phyloP scores from a whole-genome alignment of 768 basidiomycete genomes.

The Russula abietina region DNA sequence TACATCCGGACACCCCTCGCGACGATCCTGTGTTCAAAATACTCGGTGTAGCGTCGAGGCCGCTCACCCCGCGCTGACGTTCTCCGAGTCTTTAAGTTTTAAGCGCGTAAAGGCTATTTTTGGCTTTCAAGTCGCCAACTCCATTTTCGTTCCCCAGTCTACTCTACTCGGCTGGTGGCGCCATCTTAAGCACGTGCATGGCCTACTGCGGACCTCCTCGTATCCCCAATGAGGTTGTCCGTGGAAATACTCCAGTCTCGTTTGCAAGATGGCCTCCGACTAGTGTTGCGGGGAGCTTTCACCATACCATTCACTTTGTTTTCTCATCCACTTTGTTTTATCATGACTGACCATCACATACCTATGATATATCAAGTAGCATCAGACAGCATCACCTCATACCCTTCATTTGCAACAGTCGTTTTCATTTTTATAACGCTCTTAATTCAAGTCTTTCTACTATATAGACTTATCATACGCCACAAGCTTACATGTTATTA shows the following conservation, averaged over 20 bases:
- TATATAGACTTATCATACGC: neutral
- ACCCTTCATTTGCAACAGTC: neutral
- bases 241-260: neutral
- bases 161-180: neutral
- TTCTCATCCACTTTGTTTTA: neutral
- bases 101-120: neutral
- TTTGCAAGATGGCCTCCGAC: neutral
- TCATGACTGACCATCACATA: neutral
- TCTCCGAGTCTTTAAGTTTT: neutral
- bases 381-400: neutral
- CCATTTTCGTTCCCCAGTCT: neutral
- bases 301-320: neutral
- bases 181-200: neutral
- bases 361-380: neutral
- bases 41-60: constrained; percentile 4
- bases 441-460: neutral
- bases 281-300: neutral
- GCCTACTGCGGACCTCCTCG: neutral
- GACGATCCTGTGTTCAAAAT: constrained; percentile 48
- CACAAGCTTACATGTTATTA: neutral
- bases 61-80: constrained; percentile 12
- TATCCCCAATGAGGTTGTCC: neutral
- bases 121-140: neutral
- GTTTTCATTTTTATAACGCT: neutral
- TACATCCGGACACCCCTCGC: constrained; percentile 76